Evolutionary conservation across 1,284 basidiomycete species (phyloP), one percentile per base, ranked within the genome.

Genomic region (Ustilago curta): DNA sequence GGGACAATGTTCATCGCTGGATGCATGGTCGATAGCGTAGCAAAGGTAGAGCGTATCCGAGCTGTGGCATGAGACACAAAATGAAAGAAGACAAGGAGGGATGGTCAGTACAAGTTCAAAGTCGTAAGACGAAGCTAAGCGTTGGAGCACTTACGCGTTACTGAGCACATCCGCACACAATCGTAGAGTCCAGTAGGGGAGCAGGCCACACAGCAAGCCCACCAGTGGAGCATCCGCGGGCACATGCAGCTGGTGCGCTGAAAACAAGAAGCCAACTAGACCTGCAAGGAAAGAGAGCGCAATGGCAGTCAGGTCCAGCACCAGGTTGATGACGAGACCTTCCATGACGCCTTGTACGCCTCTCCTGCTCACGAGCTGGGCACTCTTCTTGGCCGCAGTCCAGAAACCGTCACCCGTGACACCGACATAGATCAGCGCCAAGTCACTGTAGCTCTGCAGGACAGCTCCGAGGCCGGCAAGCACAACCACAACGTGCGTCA

Each of bases 361-460:
- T 79, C 50, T 78, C 4, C 84, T 87, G 4, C 88, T 88, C 27
- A 72, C 87, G 83, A 93, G 85, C 37, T 88, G 90, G 60, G 87
- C 87, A 14, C 91, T 89, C 42, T 92, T 87, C 62, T 90, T 88
- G 12, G 93, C 92, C 67, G 90, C 91, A 8, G 88, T 88, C 88
- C 93, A 91, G 85, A 95, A 96, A 1, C 90, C 88, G 58, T 92
- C 91, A 0, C 94, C 94, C 0, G 93, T 95, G 65, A 97, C 87
- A 0, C 94, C 94, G 1, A 90, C 89, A 83, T 95, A 95, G 11
- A 94, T 89, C 32, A 96, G 87, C 14, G 92, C 93, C 78, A 93
- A 91, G 43, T 90, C 90, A 86, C 93, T 93, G 54, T 81, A 67
- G 21, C 67, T 65, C 56, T 79, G 69, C 37, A 80, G 40, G 31